phyloP scores from a whole-genome alignment of 768 basidiomycete species.

The Termitomyces sp. region DNA sequence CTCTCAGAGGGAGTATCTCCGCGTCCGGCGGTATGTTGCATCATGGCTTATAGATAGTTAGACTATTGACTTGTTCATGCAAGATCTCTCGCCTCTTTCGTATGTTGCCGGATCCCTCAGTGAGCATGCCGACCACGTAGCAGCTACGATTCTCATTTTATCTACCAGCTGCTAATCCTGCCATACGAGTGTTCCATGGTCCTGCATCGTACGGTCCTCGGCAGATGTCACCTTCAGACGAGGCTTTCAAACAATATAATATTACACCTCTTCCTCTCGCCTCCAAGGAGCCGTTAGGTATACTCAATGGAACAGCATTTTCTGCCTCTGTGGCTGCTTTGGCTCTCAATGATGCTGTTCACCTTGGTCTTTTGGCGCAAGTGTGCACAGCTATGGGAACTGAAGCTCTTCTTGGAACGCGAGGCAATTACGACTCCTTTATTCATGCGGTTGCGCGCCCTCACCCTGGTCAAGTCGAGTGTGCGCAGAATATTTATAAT shows the following conservation, averaged over 20 bases:
- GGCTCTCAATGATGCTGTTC: slow-evolving; percentile 64
- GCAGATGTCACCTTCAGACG: slow-evolving; percentile 41
- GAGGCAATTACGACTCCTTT: slow-evolving; percentile 61
- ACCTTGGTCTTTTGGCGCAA: slow-evolving; percentile 56
- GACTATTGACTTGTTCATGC: not conserved
- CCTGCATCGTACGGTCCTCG: slow-evolving; percentile 43
- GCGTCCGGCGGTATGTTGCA: slow-evolving; percentile 61
- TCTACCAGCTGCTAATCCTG: slow-evolving; percentile 20
- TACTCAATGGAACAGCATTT: slow-evolving; percentile 74
- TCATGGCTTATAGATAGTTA: not conserved
- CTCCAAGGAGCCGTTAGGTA: slow-evolving; percentile 65
- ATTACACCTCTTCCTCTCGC: slow-evolving; percentile 55
- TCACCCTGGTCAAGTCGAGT: slow-evolving; percentile 78
- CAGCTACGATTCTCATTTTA: not conserved
- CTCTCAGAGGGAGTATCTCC: slow-evolving; percentile 71
- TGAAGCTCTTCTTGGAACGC: slow-evolving; percentile 65
- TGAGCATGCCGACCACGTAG: slow-evolving; percentile 7
- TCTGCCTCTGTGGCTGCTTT: slow-evolving; percentile 69
- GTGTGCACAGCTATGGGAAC: slow-evolving; percentile 77
- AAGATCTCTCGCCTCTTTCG: slow-evolving; percentile 47
- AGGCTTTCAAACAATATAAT: slow-evolving; percentile 45
- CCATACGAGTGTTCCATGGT: slow-evolving; percentile 42
- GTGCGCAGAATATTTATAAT: slow-evolving; percentile 54
- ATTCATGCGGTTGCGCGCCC: slow-evolving; percentile 71
- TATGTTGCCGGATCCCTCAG: slow-evolving; percentile 67